These are phyloP conservation scores for Phytophthora cactorum DNA, from an alignment of 352 stramenopile genomes.

Conservation along the genomic window DNA sequence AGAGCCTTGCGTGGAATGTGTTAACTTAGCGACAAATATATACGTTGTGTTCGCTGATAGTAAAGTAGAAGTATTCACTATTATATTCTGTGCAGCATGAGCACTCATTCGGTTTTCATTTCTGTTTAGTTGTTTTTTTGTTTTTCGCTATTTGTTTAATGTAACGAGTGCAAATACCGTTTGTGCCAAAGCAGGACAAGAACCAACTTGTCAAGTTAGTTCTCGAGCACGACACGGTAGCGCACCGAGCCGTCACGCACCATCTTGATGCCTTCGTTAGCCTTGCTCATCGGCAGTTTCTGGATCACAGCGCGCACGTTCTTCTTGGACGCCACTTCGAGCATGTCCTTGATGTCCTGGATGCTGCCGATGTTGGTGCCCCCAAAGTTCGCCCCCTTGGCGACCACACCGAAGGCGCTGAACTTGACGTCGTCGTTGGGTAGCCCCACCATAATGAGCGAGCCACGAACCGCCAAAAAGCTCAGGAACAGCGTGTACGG, in stretches of 20 bases:
- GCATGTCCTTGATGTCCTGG: slow-evolving; percentile 82
- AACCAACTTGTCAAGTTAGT: neutral
- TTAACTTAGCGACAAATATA: too few relatives aligned
- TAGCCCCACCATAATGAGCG: slow-evolving; percentile 70
- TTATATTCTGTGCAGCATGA: too few relatives aligned
- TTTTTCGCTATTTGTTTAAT: too few relatives aligned
- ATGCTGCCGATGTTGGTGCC: slow-evolving; percentile 57
- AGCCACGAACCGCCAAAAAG: slow-evolving; percentile 63
- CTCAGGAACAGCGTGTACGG: slow-evolving; percentile 58
- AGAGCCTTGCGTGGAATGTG: too few relatives aligned
- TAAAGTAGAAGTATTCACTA: too few relatives aligned
- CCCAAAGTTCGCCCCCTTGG: slow-evolving; percentile 43
- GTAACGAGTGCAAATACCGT: too few relatives aligned
- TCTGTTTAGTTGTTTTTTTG: too few relatives aligned
- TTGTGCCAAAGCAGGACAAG: too few relatives aligned
- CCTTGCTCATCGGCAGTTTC: slow-evolving; percentile 53
- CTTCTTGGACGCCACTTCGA: slow-evolving; percentile 78
- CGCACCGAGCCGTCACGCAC: slow-evolving; percentile 50
- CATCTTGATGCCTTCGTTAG: slow-evolving; percentile 52
- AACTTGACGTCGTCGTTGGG: slow-evolving; percentile 70
- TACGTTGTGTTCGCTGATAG: too few relatives aligned
- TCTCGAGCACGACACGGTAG: slow-evolving; percentile 59
- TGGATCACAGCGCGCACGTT: slow-evolving; percentile 66
- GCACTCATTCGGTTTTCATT: too few relatives aligned
- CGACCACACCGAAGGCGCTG: slow-evolving; percentile 56